Evolutionary conservation across 768 basidiomycete genomes (phyloP).

Genomic region (Tulasnella sp.): DNA sequence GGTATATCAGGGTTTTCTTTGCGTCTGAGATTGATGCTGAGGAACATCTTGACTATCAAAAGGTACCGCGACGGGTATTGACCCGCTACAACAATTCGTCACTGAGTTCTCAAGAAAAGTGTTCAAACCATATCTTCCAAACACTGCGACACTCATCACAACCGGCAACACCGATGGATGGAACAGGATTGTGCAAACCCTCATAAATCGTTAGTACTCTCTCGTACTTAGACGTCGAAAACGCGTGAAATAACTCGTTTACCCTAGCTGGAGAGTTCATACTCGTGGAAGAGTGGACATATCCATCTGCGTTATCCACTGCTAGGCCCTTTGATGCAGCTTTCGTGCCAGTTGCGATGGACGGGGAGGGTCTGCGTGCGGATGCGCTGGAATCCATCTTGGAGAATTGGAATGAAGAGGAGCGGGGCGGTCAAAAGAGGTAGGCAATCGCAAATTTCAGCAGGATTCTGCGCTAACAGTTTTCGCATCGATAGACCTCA

Average conservation of each 20-base stretch:
- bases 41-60: not conserved
- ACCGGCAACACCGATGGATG: constrained; percentile 67
- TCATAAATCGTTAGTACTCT: constrained; percentile 57
- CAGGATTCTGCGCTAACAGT: not conserved
- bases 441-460: not conserved
- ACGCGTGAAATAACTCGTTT: not conserved
- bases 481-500: constrained; percentile 38
- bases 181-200: constrained; percentile 44
- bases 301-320: constrained; percentile 44
- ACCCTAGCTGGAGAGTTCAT: constrained; percentile 25
- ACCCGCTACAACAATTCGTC: constrained; percentile 46
- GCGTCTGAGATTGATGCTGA: not conserved
- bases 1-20: constrained; percentile 25
- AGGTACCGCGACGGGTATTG: constrained; percentile 42
- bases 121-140: constrained; percentile 41
- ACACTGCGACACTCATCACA: constrained; percentile 44
- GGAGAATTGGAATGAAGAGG: constrained; percentile 51
- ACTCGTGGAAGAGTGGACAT: constrained; percentile 60
- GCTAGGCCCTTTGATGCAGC: constrained; percentile 34
- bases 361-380: constrained; percentile 59
- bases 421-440: constrained; percentile 47
- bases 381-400: constrained; percentile 50
- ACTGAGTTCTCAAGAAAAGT: constrained; percentile 44
- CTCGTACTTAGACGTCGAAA: constrained; percentile 28
- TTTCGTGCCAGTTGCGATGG: constrained; percentile 52